Base-by-base conservation (phyloP, 2,329 filamentous ascomycete genomes). In the Alternaria ethzedia region DNA sequence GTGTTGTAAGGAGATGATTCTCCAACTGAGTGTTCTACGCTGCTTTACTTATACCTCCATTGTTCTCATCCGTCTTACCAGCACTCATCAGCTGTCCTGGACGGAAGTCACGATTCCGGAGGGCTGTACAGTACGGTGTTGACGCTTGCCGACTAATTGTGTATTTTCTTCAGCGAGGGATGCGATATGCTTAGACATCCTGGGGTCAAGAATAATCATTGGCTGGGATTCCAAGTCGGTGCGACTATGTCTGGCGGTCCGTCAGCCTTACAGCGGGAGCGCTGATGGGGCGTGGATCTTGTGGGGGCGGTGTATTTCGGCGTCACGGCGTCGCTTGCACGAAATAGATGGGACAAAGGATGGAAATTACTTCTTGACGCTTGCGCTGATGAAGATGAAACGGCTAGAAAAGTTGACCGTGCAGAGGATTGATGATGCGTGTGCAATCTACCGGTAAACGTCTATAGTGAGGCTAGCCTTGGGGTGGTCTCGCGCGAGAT, bases 11-110 rank as follows among this genome's bases (percentile, higher is more conserved):
- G 70, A 72, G 74, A 76, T 75, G 68, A 59, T 65, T 52, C 28
- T 58, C 25, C 26, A 26, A 62, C 59, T 5, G 8, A 5, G 44
- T 43, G 32, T 47, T 54, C 54, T 36, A 57, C 52, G 13, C 52
- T 23, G n/a, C 13, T n/a, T 30, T 70, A 70, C 72, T 78, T 78
- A 77, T 78, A 78, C 61, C 52, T 56, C 11, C 3, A 41, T 45
- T 43, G 15, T 36, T 36, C 8, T 13, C 45, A 32, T 28, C 8
- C 28, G 46, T 60, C 52, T 54, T 52, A 23, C 46, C 21, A 17
- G 50, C 32, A 28, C 17, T 4, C 23, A 41, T 21, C 43, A 54
- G 46, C 57, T 59, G 54, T 55, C 43, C 32, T 30, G 30, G 21
- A 52, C 67, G 63, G 70, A 60, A 57, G 28, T 52, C 46, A n/a